Conservation (phyloP, 306 rosid species). For the Corylus avellana region DNA sequence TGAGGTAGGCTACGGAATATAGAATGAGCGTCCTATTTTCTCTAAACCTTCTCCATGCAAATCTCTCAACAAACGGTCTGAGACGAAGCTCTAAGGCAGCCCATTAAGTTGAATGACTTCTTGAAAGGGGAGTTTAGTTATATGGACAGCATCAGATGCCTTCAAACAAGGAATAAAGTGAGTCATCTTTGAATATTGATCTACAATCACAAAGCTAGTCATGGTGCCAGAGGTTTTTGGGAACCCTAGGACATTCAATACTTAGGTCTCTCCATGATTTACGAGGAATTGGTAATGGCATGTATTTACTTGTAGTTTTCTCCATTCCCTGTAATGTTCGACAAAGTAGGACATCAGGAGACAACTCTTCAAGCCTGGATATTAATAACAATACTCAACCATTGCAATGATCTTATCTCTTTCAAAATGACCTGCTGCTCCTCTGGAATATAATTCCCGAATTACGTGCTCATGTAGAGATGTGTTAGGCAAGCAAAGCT, state of each 20-base stretch:
- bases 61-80: background rate
- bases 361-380: background rate
- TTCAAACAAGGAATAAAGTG: constrained; percentile 6
- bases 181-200: constrained; percentile 2
- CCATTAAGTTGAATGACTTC: background rate
- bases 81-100: background rate
- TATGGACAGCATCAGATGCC: background rate
- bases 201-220: background rate
- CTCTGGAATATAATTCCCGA: background rate
- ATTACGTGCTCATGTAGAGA: background rate
- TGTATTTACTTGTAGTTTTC: background rate
- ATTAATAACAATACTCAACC: background rate
- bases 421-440: background rate
- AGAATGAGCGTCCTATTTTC: too few relatives aligned
- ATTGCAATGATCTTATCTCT: background rate
- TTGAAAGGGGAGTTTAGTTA: background rate
- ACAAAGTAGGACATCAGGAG: background rate
- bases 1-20: too few relatives aligned
- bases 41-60: too few relatives aligned
- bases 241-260: background rate
- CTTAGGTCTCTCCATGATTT: constrained; percentile 1
- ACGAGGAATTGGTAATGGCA: background rate
- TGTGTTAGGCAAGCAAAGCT: background rate
- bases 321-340: background rate
- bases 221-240: background rate